These are phyloP conservation scores for Dichomitus squalens DNA, from an alignment of 1,284 basidiomycete species.

Conservation along the genomic window DNA sequence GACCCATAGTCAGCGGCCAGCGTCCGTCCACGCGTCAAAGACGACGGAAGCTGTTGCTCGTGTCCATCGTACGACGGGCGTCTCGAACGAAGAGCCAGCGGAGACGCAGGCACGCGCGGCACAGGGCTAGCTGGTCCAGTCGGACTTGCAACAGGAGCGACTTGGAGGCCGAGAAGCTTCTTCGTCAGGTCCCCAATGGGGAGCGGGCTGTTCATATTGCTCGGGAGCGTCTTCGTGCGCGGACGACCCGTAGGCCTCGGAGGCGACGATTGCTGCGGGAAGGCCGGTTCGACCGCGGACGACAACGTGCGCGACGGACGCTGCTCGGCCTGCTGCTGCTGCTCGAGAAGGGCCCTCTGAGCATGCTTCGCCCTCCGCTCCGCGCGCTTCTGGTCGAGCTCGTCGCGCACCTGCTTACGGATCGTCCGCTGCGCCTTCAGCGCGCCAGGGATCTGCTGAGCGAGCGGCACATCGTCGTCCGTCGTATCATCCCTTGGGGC, in stretches of 20 bases:
- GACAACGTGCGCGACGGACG: constrained; percentile 7
- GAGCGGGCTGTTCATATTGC: constrained; percentile 43
- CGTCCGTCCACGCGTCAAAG: constrained; percentile 12
- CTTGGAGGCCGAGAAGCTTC: constrained; percentile 57
- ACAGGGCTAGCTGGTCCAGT: constrained; percentile 23
- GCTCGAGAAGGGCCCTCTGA: constrained; percentile 11
- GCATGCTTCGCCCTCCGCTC: constrained; percentile 40
- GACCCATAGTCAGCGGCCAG: constrained; percentile 9
- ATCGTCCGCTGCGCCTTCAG: constrained; percentile 78
- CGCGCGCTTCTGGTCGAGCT: constrained; percentile 58
- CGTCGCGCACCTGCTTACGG: constrained; percentile 66
- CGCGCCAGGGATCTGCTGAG: constrained; percentile 75
- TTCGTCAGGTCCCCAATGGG: constrained; percentile 59
- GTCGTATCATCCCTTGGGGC: constrained; percentile 10
- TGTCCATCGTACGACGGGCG: constrained; percentile 22
- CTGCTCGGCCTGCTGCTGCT: constrained; percentile 8
- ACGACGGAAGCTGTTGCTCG: background rate
- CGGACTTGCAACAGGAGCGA: constrained; percentile 1
- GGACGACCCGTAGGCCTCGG: constrained; percentile 38
- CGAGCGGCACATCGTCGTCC: constrained; percentile 78
- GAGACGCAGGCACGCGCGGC: constrained; percentile 25
- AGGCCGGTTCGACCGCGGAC: constrained; percentile 12
- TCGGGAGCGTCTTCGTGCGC: constrained; percentile 51
- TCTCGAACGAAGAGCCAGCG: constrained; percentile 18
- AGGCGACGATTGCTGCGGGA: constrained; percentile 32